Conservation (phyloP, 441 rosid species). For the Pelargonium australe region DNA sequence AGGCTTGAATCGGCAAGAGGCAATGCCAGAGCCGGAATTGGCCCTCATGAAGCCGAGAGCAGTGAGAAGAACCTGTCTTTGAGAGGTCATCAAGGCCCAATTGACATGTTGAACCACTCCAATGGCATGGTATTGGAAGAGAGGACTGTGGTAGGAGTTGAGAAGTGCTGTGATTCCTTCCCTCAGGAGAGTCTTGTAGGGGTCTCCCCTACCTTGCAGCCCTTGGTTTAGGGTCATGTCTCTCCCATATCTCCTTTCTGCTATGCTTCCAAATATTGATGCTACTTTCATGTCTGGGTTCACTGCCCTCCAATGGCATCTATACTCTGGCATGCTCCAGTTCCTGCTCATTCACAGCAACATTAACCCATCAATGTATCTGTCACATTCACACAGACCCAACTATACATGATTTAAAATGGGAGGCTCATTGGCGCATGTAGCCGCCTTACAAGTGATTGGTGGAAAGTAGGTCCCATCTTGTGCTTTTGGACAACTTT, state of each 20-base stretch:
- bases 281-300: constrained; percentile 59
- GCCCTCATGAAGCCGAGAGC: constrained; percentile 65
- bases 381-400: neutral
- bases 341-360: constrained; percentile 29
- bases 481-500: no score
- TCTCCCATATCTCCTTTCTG: constrained; percentile 49
- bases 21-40: constrained; percentile 40
- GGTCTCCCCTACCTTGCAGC: constrained; percentile 67
- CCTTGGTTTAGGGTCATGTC: constrained; percentile 58
- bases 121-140: constrained; percentile 45
- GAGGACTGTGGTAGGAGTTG: constrained; percentile 64
- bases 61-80: constrained; percentile 42
- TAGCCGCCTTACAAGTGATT: no score
- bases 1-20: constrained; percentile 51
- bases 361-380: neutral
- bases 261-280: constrained; percentile 51
- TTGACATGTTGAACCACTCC: constrained; percentile 48
- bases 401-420: neutral
- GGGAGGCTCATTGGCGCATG: neutral
- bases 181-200: constrained; percentile 64
- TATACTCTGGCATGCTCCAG: constrained; percentile 63
- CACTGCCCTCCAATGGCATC: constrained; percentile 69
- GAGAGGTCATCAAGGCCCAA: constrained; percentile 57
- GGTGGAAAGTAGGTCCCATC: no score
- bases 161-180: constrained; percentile 79